A percentile compares a stretch with the other conserved stretches of the same genome.
These are phyloP conservation scores for Citrus trifoliata DNA, from an alignment of 345 rosid genomes.

Conservation along the genomic window DNA sequence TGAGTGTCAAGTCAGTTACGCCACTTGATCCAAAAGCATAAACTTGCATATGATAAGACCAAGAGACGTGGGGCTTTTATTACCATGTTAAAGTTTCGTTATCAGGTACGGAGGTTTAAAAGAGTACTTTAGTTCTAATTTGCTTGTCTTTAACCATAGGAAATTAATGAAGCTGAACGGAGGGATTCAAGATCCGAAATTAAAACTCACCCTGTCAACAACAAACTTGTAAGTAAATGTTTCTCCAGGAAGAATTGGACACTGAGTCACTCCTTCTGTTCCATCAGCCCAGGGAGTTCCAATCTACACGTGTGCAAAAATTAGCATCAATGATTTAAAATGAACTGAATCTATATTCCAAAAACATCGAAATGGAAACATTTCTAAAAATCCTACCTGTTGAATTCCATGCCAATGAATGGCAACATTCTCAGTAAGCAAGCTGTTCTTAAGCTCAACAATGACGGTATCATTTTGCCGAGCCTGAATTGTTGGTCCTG, in stretches of 20 bases:
- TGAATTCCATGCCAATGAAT: constrained; percentile 87
- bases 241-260: constrained; percentile 67
- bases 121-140: no score
- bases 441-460: constrained; percentile 61
- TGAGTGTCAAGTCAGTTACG: no score
- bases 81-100: no score
- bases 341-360: neutral
- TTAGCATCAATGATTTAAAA: neutral
- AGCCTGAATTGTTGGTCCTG: constrained; percentile 66
- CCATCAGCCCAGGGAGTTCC: constrained; percentile 79
- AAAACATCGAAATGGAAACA: neutral
- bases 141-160: neutral
- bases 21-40: no score
- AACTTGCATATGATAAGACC: no score
- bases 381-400: constrained; percentile 27
- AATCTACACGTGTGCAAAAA: constrained; percentile 28
- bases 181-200: neutral
- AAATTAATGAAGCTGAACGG: neutral
- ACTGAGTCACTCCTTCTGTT: constrained; percentile 68
- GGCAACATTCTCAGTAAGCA: constrained; percentile 55
- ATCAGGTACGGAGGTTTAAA: no score
- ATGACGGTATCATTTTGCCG: constrained; percentile 64
- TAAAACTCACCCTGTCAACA: constrained; percentile 58
- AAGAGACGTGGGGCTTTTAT: no score
- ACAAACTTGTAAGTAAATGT: constrained; percentile 58